Conservation (phyloP, 2,329 filamentous ascomycete genomes). For the Alternaria brassicae region DNA sequence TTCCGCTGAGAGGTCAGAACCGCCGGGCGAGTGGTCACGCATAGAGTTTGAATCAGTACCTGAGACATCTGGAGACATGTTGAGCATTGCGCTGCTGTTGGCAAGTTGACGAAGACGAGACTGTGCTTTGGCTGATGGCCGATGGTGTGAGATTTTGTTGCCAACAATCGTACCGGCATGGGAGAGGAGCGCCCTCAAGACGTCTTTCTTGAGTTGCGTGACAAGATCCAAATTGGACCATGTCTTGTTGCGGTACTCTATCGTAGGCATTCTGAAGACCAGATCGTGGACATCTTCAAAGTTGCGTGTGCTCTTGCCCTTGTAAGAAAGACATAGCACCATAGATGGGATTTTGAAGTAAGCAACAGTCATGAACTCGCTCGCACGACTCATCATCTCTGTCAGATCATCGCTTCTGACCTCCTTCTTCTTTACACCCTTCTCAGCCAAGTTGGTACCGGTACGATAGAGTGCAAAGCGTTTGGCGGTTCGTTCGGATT, state of each 20-base stretch:
- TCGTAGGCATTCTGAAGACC: constrained; percentile 90
- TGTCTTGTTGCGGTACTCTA: constrained; percentile 98
- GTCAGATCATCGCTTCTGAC: constrained; percentile 85
- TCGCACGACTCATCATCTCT: constrained; percentile 94
- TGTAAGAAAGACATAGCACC: constrained; percentile 93
- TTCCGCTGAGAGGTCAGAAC: constrained; percentile 38
- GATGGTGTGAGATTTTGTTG: constrained; percentile 93
- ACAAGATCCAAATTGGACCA: constrained; percentile 98
- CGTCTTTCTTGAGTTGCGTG: constrained; percentile 89
- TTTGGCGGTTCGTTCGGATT: constrained; percentile 47
- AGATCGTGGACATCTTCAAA: constrained; percentile 97
- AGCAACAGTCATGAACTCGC: constrained; percentile 96
- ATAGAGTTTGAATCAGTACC: constrained; percentile 40
- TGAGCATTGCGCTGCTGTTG: constrained; percentile 73
- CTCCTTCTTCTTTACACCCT: constrained; percentile 59
- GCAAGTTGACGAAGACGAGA: constrained; percentile 82
- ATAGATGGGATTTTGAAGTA: constrained; percentile 96
- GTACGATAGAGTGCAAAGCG: constrained; percentile 49
- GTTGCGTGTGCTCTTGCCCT: constrained; percentile 93
- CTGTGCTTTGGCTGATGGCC: constrained; percentile 80
- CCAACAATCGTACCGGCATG: constrained; percentile 96
- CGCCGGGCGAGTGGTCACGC: constrained; percentile 44
- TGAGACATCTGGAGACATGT: constrained; percentile 42
- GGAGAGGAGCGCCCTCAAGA: constrained; percentile 90
- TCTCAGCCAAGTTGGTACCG: constrained; percentile 55